Base-by-base conservation (phyloP, 495 filamentous ascomycete species). In the Oleoguttula mirabilis region DNA sequence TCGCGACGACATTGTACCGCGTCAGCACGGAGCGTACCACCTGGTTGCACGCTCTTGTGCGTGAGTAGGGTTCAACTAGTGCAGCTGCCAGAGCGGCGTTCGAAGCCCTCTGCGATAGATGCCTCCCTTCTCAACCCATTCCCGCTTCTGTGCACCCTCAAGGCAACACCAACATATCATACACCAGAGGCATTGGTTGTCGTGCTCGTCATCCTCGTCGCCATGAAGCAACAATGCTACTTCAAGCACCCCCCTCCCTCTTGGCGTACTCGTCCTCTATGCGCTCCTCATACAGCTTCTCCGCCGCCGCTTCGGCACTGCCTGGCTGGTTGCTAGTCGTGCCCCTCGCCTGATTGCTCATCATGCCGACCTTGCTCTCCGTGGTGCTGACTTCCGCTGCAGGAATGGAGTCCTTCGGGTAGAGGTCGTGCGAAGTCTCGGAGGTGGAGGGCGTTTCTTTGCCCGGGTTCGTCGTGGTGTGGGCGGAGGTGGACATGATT, bases 251-350 rank as follows among this genome's bases (percentile, higher is more conserved):
- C 1, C 51, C 51, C 36, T 54, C 47, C 33, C 51, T n/a, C 43
- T 54, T 54, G 11, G 51, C 51, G 41, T 54, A 54, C 48, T 54
- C 51, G 31, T 54, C 51, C 38, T 54, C 51, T 7, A 54, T 54
- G 36, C 51, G 16, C 51, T 51, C 41, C 43, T 54, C 47, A 36
- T 51, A 54, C 25, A 51, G 24, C 39, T 51, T 51, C 15, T 54
- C 47, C 19, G 50, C 50, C 31, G 51, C 47, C 32, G 21, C 42
- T 38, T 54, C 51, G 1, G 51, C 51, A 31, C 43, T 39, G 8
- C 41, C 38, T 21, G 23, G 32, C 43, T 32, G 39, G 8, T 44
- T 43, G 36, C 36, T n/a, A 6, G 39, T 44, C 14, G 35, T 36
- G 3, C 10, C 14, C 3, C 15, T 32, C 3, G 28, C 17, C 39